Base-by-base conservation (phyloP, 345 rosid genomes). In the Lepidium aucheri region DNA sequence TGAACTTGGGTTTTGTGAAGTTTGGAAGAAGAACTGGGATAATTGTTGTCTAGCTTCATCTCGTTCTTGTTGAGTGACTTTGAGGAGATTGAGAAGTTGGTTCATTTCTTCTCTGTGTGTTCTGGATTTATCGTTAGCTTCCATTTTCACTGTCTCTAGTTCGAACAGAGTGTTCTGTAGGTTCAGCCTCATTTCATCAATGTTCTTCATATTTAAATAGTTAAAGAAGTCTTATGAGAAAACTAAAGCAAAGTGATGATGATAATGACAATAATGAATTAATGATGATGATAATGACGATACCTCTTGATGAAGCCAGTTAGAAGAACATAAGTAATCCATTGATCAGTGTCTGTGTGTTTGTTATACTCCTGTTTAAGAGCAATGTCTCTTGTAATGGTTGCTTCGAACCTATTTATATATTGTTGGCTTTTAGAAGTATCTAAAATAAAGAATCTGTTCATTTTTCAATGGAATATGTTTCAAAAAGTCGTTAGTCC, bases 11-110 rank as follows among this genome's bases (percentile, higher is more conserved):
- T 34, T 66, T 59, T 65, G 33, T 56, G 46, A 44, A 10, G 51
- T 18, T 46, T 71, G 58, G 74, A 73, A 60, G 6, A 80, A 66
- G 17, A 86, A 34, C 9, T 78, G 82, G 12, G 84, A 85, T 62
- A 86, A 55, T 7, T 83, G 84, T 13, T 71, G 76, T 70, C 69
- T 80, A n/a, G 96, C 94, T 51, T 84, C 96, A 39, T 94, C 95
- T 67, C 99, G 83, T 79, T 94, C 92, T 58, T 80, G 82, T 68
- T 70, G 77, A 36, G 92, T 86, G 30, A 63, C 3, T 50, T 84
- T 78, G 6, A 94, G 81, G 51, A 84, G 91, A 52, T 60, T 68
- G 28, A 82, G 50, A 46, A 90, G 63, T 6, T 80, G 78, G 68
- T 75, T 80, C 1, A 68, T 30, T 46, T 82, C 75, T 36, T 85